Percentiles rank a stretch among this genome's conserved stretches.
Conservation (phyloP, 2,329 filamentous ascomycete species). For the Arthrinium puccinioides region DNA sequence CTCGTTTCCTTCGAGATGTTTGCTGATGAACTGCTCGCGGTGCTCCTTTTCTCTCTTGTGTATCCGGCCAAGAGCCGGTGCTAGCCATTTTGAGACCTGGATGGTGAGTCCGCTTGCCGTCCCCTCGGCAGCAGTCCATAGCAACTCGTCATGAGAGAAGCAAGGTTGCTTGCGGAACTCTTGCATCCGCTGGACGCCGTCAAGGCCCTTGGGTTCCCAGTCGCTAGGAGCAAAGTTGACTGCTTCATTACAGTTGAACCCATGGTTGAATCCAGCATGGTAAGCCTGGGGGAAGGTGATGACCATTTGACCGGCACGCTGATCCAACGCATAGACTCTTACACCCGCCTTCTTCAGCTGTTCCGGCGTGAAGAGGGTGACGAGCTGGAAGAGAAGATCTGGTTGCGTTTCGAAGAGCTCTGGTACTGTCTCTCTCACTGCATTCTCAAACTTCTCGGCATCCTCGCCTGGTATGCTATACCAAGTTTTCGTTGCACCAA, state of each 20-base stretch:
- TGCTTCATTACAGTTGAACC: constrained; percentile 97
- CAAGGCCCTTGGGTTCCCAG: constrained; percentile 88
- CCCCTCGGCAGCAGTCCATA: constrained; percentile 81
- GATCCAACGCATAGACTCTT: constrained; percentile 88
- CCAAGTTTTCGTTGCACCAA: constrained; percentile 98
- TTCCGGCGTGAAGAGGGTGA: constrained; percentile 91
- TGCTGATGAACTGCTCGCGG: constrained; percentile 60
- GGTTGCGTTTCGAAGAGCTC: constrained; percentile 96
- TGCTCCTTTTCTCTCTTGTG: constrained; percentile 64
- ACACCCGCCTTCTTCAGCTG: constrained; percentile 91
- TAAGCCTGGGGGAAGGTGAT: constrained; percentile 96
- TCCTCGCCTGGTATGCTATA: constrained; percentile 95
- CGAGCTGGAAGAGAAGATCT: constrained; percentile 90
- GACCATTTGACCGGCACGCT: constrained; percentile 90
- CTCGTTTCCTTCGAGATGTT: constrained; percentile 48
- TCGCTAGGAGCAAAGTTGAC: constrained; percentile 95
- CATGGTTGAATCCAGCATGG: constrained; percentile 96
- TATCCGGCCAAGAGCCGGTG: constrained; percentile 76
- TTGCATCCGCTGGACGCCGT: constrained; percentile 79
- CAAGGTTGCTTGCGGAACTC: constrained; percentile 87
- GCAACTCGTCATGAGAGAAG: constrained; percentile 92
- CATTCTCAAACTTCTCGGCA: constrained; percentile 87
- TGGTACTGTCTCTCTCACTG: constrained; percentile 91
- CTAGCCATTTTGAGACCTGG: constrained; percentile 90
- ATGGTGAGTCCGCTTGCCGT: constrained; percentile 65